Conservation (phyloP, 805 yeast species). For the Candida schatavii region DNA sequence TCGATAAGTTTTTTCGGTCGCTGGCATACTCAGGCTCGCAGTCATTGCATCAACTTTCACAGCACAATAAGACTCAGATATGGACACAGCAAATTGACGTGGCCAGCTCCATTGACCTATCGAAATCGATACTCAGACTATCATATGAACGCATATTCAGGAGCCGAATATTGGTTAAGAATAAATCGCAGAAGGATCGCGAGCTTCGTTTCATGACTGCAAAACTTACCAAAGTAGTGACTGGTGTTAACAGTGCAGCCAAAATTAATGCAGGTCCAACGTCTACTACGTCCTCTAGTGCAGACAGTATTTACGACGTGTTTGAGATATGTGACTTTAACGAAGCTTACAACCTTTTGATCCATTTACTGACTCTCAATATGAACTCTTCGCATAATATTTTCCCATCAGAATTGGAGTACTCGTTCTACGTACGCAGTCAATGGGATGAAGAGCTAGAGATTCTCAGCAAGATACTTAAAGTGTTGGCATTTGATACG, state of each 20-base stretch:
- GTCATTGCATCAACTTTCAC: neutral
- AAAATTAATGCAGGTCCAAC: neutral
- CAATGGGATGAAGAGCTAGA: slow-evolving; percentile 8
- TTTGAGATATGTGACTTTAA: slow-evolving; percentile 7
- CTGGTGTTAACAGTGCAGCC: neutral
- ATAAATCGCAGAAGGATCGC: neutral
- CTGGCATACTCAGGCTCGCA: neutral
- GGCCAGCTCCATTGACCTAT: neutral
- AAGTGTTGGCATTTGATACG: slow-evolving; percentile 14
- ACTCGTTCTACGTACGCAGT: neutral
- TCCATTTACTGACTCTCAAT: slow-evolving; percentile 8
- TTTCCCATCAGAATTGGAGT: slow-evolving; percentile 7
- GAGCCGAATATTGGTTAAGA: neutral
- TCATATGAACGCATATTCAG: neutral
- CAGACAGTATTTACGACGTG: neutral
- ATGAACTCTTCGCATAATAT: slow-evolving; percentile 4
- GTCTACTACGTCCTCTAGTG: neutral
- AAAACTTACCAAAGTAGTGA: neutral
- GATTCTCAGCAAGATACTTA: slow-evolving; percentile 11
- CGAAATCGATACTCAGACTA: neutral
- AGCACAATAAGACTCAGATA: neutral
- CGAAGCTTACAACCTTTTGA: slow-evolving; percentile 9
- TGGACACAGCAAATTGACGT: neutral
- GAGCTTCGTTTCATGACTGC: neutral
- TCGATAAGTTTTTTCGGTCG: neutral